Evolutionary conservation across 192 early-diverging fungal genomes (phyloP).

Genomic region (Spizellomyces sp.): DNA sequence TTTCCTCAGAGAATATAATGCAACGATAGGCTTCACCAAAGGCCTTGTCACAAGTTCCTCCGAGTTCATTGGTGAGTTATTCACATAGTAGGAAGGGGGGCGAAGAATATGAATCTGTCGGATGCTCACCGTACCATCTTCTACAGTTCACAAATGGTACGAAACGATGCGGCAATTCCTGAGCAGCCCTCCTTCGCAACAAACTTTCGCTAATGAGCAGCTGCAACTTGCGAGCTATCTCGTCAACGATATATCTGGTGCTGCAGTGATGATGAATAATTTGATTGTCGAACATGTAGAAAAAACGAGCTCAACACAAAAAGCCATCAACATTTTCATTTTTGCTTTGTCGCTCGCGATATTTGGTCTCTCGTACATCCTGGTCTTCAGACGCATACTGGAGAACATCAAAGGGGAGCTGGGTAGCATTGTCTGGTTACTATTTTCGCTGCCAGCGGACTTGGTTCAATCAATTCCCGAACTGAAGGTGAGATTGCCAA

Average conservation of each 20-base stretch:
- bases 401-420: constrained; percentile 6
- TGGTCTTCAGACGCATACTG: constrained; percentile 14
- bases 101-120: background rate
- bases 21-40: background rate
- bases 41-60: background rate
- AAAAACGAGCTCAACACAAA: background rate
- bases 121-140: background rate
- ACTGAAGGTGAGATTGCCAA: constrained; percentile 13
- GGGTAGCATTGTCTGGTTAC: constrained; percentile 13
- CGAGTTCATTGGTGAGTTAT: background rate
- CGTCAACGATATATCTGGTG: constrained; percentile 4
- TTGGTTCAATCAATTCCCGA: constrained; percentile 5
- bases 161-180: constrained; percentile 3
- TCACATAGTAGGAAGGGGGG: background rate
- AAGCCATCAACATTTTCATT: constrained; percentile 8
- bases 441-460: constrained; percentile 16
- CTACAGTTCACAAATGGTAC: background rate
- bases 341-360: constrained; percentile 9
- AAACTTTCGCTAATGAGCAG: background rate
- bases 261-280: background rate
- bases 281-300: background rate
- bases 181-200: background rate
- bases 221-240: background rate
- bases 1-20: background rate
- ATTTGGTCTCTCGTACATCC: constrained; percentile 1